Evolutionary conservation across 2,329 filamentous ascomycete species (phyloP).

Genomic region (Aspergillus phoenicis): DNA sequence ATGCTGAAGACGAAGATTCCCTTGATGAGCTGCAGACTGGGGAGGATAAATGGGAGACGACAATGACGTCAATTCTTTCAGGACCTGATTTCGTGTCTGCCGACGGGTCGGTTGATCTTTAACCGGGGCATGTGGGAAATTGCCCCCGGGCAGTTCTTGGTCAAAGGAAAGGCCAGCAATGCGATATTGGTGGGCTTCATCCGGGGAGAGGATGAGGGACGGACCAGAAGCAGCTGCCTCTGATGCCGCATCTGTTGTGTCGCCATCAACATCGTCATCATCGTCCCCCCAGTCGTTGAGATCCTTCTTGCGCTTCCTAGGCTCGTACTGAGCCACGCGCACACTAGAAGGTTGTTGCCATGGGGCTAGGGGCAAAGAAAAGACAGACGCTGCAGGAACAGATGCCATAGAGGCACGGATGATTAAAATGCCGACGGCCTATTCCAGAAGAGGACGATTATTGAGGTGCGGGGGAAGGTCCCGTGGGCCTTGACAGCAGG

Average conservation of each 20-base stretch:
- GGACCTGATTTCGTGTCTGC: conserved; percentile 22
- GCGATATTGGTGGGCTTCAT: conserved; percentile 48
- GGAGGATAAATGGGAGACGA: conserved; percentile 39
- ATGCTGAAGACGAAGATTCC: conserved; percentile 54
- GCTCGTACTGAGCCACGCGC: conserved; percentile 41
- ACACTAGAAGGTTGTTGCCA: conserved; percentile 41
- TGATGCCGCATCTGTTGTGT: conserved; percentile 34
- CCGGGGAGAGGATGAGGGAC: conserved; percentile 39
- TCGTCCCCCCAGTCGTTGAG: conserved; percentile 31
- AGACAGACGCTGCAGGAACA: conserved; percentile 36
- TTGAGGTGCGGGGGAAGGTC: conserved; percentile 1
- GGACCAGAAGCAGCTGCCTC: conserved; percentile 25
- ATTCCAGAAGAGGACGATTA: conserved; percentile 11
- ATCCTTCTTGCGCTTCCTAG: conserved; percentile 37
- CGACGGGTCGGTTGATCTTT: conserved; percentile 15
- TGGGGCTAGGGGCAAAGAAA: conserved; percentile 41
- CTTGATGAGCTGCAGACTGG: conserved; percentile 34
- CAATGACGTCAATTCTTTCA: conserved; percentile 34
- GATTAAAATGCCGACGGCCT: conserved; percentile 4
- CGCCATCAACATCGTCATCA: conserved; percentile 27
- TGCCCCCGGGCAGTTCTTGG: conserved; percentile 41
- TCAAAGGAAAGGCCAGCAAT: conserved; percentile 44
- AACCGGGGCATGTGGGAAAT: conserved; percentile 45
- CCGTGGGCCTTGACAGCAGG: conserved; percentile 12
- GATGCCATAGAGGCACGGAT: conserved; percentile 30